Evolutionary conservation across 2,329 filamentous ascomycete species (phyloP).

Genomic region (Boeremia lycopersici): DNA sequence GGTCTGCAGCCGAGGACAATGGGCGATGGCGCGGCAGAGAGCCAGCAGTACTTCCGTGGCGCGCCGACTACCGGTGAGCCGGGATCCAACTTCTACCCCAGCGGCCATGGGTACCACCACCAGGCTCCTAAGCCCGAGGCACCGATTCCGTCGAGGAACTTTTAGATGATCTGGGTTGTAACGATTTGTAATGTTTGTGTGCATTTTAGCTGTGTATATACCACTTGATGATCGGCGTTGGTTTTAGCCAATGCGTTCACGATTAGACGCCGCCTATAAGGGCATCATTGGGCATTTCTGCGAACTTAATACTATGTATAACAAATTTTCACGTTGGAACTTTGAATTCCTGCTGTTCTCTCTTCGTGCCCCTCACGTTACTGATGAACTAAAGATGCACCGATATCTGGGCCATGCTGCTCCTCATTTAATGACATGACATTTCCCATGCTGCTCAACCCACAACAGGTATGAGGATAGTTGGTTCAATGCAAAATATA

Average conservation of each 20-base stretch:
- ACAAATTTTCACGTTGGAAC: background rate
- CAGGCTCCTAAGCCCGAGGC: slow-evolving; percentile 29
- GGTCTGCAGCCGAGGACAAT: slow-evolving; percentile 14
- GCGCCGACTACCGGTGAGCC: slow-evolving; percentile 16
- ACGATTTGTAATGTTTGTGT: slow-evolving; percentile 13
- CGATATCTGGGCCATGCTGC: no score
- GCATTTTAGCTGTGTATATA: slow-evolving; percentile 5
- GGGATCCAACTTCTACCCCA: slow-evolving; percentile 26
- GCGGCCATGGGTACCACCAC: slow-evolving; percentile 24
- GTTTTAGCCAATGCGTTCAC: no score
- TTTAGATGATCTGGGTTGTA: slow-evolving; percentile 22
- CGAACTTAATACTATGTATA: background rate
- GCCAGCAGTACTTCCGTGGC: slow-evolving; percentile 36
- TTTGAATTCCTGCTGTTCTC: no score
- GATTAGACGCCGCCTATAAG: no score
- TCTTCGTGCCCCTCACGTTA: no score
- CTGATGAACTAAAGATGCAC: no score
- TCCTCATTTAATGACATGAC: no score
- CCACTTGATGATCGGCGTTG: background rate
- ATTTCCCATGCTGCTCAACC: no score
- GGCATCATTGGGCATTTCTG: no score
- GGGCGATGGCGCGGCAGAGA: slow-evolving; percentile 35
- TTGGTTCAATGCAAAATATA: no score
- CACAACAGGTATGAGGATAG: no score
- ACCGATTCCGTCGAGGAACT: slow-evolving; percentile 35